Percentiles rank a stretch among this genome's conserved stretches.
Evolutionary conservation across 257 asterid species (phyloP).

Genomic region (Anisodus tanguticus): DNA sequence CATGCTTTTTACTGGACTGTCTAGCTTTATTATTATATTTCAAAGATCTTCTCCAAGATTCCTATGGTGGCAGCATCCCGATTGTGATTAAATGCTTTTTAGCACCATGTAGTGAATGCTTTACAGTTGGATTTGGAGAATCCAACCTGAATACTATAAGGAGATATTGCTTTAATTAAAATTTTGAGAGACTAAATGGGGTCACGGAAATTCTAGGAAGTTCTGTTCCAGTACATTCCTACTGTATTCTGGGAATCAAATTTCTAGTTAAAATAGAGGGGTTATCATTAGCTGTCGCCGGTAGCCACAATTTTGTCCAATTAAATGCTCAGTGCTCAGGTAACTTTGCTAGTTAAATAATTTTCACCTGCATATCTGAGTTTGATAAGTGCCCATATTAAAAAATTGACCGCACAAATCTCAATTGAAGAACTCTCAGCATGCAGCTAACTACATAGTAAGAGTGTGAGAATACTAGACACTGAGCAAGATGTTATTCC

Average conservation of each 20-base stretch:
- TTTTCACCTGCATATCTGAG: not conserved
- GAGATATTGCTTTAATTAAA: constrained; percentile 17
- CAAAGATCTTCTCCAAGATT: not conserved
- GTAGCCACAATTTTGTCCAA: not conserved
- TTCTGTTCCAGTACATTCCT: not conserved
- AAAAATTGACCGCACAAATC: not conserved
- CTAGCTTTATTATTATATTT: not conserved
- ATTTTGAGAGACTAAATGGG: constrained; percentile 1
- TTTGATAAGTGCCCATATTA: not conserved
- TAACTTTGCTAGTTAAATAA: constrained; percentile 11
- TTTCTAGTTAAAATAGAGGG: not conserved
- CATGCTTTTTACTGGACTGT: not conserved
- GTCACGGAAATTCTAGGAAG: not conserved
- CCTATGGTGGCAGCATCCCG: constrained; percentile 7
- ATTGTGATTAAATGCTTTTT: not conserved
- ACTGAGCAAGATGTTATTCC: not conserved
- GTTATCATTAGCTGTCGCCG: not conserved
- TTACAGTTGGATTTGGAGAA: not conserved
- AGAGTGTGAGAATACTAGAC: not conserved
- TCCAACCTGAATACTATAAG: not conserved
- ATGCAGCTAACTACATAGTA: not conserved
- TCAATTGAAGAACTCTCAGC: not conserved
- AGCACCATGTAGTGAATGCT: not conserved
- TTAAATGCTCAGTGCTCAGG: not conserved
- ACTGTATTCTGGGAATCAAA: not conserved